These are phyloP conservation scores for Saccharomyces eubayanus DNA, from an alignment of 805 yeast species.

Conservation along the genomic window DNA sequence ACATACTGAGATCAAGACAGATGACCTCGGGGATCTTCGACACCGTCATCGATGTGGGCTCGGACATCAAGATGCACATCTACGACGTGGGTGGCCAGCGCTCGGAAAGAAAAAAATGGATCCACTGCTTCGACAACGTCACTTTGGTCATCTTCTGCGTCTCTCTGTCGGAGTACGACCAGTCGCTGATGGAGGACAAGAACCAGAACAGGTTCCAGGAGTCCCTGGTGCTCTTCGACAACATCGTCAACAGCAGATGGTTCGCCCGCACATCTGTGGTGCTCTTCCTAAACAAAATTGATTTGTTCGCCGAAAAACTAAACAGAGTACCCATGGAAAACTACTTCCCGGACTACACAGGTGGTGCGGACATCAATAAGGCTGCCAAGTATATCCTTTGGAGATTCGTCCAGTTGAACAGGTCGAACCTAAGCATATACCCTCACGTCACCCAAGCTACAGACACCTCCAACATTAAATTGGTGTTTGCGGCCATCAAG, in stretches of 20 bases:
- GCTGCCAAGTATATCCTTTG: constrained; percentile 88
- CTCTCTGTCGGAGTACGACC: constrained; percentile 86
- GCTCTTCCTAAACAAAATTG: constrained; percentile 81
- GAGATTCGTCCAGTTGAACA: constrained; percentile 79
- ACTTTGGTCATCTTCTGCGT: constrained; percentile 86
- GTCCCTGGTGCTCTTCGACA: constrained; percentile 75
- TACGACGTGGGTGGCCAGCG: constrained; percentile 95
- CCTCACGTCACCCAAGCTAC: constrained; percentile 95
- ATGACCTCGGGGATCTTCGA: constrained; percentile 91
- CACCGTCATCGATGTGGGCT: constrained; percentile 67
- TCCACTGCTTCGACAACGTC: constrained; percentile 90
- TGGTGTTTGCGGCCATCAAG: constrained; percentile 78
- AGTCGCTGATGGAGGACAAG: constrained; percentile 67
- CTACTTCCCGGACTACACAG: constrained; percentile 83
- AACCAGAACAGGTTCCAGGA: constrained; percentile 73
- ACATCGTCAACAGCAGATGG: constrained; percentile 90
- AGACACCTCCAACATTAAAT: constrained; percentile 78
- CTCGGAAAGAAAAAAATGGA: constrained; percentile 94
- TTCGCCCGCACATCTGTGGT: constrained; percentile 80
- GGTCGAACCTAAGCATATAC: constrained; percentile 71
- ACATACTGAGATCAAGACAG: constrained; percentile 78
- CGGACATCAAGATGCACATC: constrained; percentile 47
- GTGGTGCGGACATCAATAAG: constrained; percentile 81
- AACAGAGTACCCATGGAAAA: constrained; percentile 72
- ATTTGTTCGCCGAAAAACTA: constrained; percentile 78